These are phyloP conservation scores for Brassica incana DNA, from an alignment of 345 rosid genomes.

Conservation along the genomic window DNA sequence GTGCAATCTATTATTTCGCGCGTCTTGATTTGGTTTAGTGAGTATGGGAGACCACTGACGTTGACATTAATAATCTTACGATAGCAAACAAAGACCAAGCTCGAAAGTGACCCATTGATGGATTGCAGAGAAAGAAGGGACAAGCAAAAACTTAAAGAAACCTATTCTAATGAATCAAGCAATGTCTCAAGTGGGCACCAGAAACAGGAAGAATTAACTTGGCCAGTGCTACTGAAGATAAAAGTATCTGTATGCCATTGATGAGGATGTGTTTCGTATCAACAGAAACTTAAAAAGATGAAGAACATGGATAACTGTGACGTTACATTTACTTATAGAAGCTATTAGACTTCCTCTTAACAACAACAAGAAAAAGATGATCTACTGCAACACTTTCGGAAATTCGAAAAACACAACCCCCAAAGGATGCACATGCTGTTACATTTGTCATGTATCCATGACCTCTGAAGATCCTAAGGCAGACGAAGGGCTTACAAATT, in stretches of 20 bases:
- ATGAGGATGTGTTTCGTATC: slow-evolving; percentile 16
- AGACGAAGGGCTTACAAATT: slow-evolving; percentile 33
- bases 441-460: slow-evolving; percentile 30
- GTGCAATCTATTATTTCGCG: too few species aligned
- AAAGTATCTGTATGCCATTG: neutral
- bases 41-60: neutral
- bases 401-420: slow-evolving; percentile 26
- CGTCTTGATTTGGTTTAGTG: neutral
- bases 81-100: neutral
- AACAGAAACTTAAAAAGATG: neutral
- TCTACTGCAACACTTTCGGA: slow-evolving; percentile 37
- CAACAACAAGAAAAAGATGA: neutral
- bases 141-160: neutral
- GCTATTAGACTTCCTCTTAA: neutral
- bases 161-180: slow-evolving; percentile 4
- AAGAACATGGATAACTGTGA: neutral
- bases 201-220: slow-evolving; percentile 2
- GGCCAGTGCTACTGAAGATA: slow-evolving; percentile 24
- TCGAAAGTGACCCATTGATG: neutral
- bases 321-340: slow-evolving; percentile 18
- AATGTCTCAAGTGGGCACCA: neutral
- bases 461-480: slow-evolving; percentile 25
- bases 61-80: neutral
- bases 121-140: slow-evolving; percentile 3
- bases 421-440: slow-evolving; percentile 35